These are phyloP conservation scores for Podila horticola DNA, from an alignment of 192 early-diverging fungal species.

Conservation along the genomic window DNA sequence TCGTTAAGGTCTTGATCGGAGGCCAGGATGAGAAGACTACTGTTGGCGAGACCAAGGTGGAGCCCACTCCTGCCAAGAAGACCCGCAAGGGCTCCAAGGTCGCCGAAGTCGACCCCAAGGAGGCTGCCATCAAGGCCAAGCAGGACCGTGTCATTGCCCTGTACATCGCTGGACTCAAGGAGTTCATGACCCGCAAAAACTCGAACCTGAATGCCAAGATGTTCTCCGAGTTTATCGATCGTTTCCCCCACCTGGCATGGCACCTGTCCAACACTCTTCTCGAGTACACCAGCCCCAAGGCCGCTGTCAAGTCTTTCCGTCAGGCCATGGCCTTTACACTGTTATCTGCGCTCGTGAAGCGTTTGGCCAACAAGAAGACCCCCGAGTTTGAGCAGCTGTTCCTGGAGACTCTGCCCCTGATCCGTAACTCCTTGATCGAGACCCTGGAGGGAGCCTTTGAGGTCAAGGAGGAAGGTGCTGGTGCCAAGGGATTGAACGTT, in stretches of 20 bases:
- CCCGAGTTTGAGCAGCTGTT: constrained; percentile 52
- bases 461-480: constrained; percentile 1
- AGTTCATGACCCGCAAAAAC: constrained; percentile 82
- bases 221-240: constrained; percentile 72
- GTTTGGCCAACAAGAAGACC: constrained; percentile 48
- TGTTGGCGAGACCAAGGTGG: constrained; percentile 36
- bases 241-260: constrained; percentile 70
- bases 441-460: constrained; percentile 50
- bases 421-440: constrained; percentile 51
- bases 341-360: constrained; percentile 53
- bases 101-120: constrained; percentile 20
- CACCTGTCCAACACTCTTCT: constrained; percentile 66
- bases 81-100: constrained; percentile 19
- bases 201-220: constrained; percentile 75
- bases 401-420: constrained; percentile 40
- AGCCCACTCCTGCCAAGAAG: constrained; percentile 30
- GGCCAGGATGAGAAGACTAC: constrained; percentile 56
- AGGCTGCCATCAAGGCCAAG: constrained; percentile 36
- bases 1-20: constrained; percentile 67
- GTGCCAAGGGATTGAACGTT: constrained; percentile 48
- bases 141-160: constrained; percentile 55
- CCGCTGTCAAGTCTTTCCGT: constrained; percentile 70
- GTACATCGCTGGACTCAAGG: constrained; percentile 67
- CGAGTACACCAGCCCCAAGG: constrained; percentile 59
- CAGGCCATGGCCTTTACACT: constrained; percentile 69